phyloP scores from a whole-genome alignment of 768 basidiomycete species.

The Pleurotus salmoneostramineus region DNA sequence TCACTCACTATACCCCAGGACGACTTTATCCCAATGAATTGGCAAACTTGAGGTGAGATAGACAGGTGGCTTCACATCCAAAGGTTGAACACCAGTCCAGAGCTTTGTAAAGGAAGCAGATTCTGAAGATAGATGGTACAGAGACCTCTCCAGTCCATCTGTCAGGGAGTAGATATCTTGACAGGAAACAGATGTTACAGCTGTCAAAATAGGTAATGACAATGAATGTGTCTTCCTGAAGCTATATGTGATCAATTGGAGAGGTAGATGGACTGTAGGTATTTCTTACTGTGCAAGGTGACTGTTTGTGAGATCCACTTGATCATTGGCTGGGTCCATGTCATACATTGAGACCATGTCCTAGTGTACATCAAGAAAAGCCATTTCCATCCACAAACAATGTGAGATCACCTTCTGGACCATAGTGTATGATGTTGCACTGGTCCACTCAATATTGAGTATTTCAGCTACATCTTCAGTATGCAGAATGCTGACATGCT shows the following conservation, averaged over 20 bases:
- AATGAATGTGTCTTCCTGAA: too few species aligned
- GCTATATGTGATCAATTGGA: too few species aligned
- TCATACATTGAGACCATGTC: constrained; percentile 34
- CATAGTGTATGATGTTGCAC: constrained; percentile 33
- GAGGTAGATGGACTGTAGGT: too few species aligned
- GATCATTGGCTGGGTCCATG: too few species aligned
- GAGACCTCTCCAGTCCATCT: too few species aligned
- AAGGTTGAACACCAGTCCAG: constrained; percentile 22
- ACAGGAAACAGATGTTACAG: too few species aligned
- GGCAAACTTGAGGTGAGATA: constrained; percentile 43
- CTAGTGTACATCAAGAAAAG: constrained; percentile 19
- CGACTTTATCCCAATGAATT: constrained; percentile 50
- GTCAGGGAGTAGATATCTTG: too few species aligned
- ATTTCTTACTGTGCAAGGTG: too few species aligned
- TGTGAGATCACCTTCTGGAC: constrained; percentile 28
- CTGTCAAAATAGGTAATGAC: too few species aligned
- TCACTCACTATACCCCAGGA: constrained; percentile 62
- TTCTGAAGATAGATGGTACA: neutral
- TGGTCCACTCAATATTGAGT: constrained; percentile 32
- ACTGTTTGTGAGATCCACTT: too few species aligned
- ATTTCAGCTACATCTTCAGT: constrained; percentile 20
- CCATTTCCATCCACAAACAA: neutral
- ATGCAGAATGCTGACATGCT: constrained; percentile 25
- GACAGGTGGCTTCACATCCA: neutral
- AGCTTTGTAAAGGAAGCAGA: constrained; percentile 10